phyloP scores from a whole-genome alignment of 2,329 filamentous ascomycete species.

The Aspergillus texensis region DNA sequence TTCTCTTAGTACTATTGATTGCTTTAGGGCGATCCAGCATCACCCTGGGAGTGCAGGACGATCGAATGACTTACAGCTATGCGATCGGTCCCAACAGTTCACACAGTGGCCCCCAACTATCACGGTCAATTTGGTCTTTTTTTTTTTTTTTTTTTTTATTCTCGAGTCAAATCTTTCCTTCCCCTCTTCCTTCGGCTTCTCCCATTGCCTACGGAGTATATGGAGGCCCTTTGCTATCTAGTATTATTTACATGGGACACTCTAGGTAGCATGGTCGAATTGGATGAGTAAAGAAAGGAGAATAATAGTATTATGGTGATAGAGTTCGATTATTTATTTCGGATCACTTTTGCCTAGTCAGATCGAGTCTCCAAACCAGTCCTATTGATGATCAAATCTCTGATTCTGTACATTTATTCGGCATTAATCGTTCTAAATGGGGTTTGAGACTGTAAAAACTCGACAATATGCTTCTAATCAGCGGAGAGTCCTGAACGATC shows the following conservation, averaged over 20 bases:
- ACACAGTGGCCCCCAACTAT: conserved; percentile 15
- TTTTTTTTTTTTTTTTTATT: background rate
- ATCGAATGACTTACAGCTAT: conserved; percentile 29
- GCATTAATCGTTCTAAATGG: conserved; percentile 13
- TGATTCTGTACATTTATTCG: background rate
- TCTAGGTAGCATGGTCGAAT: background rate
- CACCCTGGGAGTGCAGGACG: conserved; percentile 25
- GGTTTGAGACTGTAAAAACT: conserved; percentile 15
- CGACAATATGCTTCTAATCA: conserved; percentile 1
- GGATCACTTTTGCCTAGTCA: conserved; percentile 14
- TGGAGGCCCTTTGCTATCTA: background rate
- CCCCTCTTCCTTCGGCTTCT: background rate
- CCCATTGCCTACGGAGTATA: background rate
- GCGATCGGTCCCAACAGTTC: conserved; percentile 25
- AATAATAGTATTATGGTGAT: background rate
- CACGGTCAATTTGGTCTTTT: conserved; percentile 8
- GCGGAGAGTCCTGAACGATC: background rate
- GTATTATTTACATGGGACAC: background rate
- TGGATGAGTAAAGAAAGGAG: background rate
- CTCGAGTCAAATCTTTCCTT: background rate
- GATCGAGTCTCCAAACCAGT: conserved; percentile 9
- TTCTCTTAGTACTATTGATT: conserved; percentile 12
- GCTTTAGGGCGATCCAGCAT: conserved; percentile 22
- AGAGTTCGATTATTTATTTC: conserved; percentile 7
- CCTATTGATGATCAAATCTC: conserved; percentile 5